Percentiles rank a stretch among this genome's conserved stretches.
These are phyloP conservation scores for Boletus pseudo-olivaceus DNA, from an alignment of 768 basidiomycete species.

Conservation along the genomic window DNA sequence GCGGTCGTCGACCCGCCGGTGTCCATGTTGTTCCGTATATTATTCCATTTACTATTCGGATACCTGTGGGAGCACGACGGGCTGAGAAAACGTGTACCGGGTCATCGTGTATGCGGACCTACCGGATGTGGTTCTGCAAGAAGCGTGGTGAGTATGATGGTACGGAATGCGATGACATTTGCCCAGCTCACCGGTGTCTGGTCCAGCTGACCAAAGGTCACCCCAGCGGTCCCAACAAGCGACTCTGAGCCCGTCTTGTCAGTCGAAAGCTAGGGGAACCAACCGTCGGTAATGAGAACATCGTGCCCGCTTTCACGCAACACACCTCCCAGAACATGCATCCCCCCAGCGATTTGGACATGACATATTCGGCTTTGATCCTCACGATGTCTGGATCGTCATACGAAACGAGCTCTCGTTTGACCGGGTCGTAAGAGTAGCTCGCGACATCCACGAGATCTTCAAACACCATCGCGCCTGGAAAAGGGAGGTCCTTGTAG, in stretches of 20 bases:
- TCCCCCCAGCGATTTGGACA: slow-evolving; percentile 55
- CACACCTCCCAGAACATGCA: slow-evolving; percentile 71
- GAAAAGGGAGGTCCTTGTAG: slow-evolving; percentile 69
- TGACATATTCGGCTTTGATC: slow-evolving; percentile 67
- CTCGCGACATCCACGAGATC: slow-evolving; percentile 68
- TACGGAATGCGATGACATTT: not conserved
- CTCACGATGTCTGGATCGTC: slow-evolving; percentile 68
- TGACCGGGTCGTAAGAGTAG: slow-evolving; percentile 72
- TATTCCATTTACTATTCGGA: slow-evolving; percentile 69
- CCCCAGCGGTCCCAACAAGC: slow-evolving; percentile 49
- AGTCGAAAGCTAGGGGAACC: slow-evolving; percentile 41
- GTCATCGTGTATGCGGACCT: slow-evolving; percentile 1
- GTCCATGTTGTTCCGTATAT: slow-evolving; percentile 66
- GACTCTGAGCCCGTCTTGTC: slow-evolving; percentile 60
- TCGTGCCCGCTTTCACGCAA: not conserved
- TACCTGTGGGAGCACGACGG: slow-evolving; percentile 36
- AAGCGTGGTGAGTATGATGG: not conserved
- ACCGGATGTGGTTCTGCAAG: slow-evolving; percentile 58
- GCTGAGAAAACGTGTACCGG: not conserved
- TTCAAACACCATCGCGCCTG: slow-evolving; percentile 59
- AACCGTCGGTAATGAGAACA: not conserved
- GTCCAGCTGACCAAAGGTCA: slow-evolving; percentile 52
- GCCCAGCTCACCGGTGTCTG: slow-evolving; percentile 38
- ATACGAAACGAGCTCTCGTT: slow-evolving; percentile 68
- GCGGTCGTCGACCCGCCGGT: slow-evolving; percentile 12